Evolutionary conservation across 306 rosid genomes (phyloP), one percentile per base, ranked within the genome.

Genomic region (Luffa acutangula): DNA sequence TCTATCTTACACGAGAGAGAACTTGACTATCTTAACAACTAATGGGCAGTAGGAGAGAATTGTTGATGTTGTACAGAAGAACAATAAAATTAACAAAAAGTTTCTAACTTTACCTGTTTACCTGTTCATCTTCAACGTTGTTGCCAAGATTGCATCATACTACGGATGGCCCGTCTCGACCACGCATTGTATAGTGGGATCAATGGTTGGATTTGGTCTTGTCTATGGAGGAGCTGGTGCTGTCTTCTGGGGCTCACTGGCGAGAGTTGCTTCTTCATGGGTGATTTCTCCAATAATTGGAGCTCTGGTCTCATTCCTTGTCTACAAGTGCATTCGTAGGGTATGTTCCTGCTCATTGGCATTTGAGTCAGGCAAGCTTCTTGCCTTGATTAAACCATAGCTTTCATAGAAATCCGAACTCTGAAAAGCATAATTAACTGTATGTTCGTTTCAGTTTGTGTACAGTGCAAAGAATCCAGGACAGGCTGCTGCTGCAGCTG

Each of bases 141-240:
- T 67, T 75, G 65, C 87, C 89, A 87, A 89, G 99, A 76, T 81
- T 84, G 96, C 99, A 57, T 96, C 99, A 45, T 95, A 88, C 82
- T 95, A 84, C 75, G 99, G 99, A 58, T 93, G 90, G 98, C 98
- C 98, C 2, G 97, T 95, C 72, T 95, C 98, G 36, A 92, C 98
- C 33, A 95, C 97, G n/a, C 98, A 95, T 80, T 95, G 97, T 81
- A 95, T 95, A 81, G 97, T 92, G 13, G 98, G 98, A 83, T 95
- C 98, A 20, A 95, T 95, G 98, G 98, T 95, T 43, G 98, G 98
- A 76, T 95, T 95, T 80, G 97, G 97, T 72, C 84, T 96, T 9
- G 92, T 49, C 43, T 96, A 93, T 75, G 99, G 99, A 11, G 99
- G 98, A 79, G 54, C 90, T 25, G 93, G 91, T 62, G 99, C 99